Conservation (phyloP, 345 rosid genomes). For the Hibiscus syriacus region DNA sequence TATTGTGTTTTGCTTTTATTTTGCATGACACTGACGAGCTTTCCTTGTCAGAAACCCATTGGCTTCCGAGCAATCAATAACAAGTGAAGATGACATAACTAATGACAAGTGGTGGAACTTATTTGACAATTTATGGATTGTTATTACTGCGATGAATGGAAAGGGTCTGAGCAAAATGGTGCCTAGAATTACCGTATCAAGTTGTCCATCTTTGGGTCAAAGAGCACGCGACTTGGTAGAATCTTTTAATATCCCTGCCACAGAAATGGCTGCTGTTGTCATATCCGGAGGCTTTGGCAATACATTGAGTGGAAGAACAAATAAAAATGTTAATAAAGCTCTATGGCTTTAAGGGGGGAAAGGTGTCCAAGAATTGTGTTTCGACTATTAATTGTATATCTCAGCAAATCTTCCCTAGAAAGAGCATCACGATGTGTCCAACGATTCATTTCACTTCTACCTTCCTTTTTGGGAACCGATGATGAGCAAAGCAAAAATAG, state of each 20-base stretch:
- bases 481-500: conserved; percentile 91
- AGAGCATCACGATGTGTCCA: conserved; percentile 88
- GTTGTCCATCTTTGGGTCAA: conserved; percentile 79
- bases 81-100: conserved; percentile 33
- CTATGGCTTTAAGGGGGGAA: conserved; percentile 87
- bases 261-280: conserved; percentile 99
- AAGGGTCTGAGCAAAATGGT: conserved; percentile 69
- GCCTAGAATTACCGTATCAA: conserved; percentile 42
- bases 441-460: conserved; percentile 71
- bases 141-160: conserved; percentile 72
- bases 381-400: conserved; percentile 71
- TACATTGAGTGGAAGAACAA: conserved; percentile 77
- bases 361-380: conserved; percentile 88
- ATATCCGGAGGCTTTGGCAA: conserved; percentile 91
- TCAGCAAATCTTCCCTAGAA: conserved; percentile 73
- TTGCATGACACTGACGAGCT: background rate
- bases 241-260: conserved; percentile 92
- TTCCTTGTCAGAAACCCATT: conserved; percentile 30
- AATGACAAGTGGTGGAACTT: conserved; percentile 79
- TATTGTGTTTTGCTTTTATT: background rate
- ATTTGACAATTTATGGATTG: conserved; percentile 79
- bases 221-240: conserved; percentile 96
- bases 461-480: conserved; percentile 61
- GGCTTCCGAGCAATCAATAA: conserved; percentile 30
- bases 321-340: conserved; percentile 81